A percentile compares a stretch with the other conserved stretches of the same genome.
These are phyloP conservation scores for Alternaria burnsii DNA, from an alignment of 2,329 filamentous ascomycete species.

Conservation along the genomic window DNA sequence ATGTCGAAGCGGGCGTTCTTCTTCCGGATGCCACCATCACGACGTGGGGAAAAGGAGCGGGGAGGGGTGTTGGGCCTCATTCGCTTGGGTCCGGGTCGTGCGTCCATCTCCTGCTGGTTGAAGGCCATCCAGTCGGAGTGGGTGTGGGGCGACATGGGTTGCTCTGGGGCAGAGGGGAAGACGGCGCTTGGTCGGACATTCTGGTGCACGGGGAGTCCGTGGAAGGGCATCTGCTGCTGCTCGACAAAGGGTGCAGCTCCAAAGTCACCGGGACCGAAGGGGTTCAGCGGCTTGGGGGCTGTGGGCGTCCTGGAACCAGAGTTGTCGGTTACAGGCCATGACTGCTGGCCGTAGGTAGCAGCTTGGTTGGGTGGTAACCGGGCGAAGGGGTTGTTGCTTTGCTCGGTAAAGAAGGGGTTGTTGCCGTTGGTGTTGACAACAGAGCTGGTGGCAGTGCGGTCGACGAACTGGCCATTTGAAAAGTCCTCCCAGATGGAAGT, in stretches of 20 bases:
- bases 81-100: slow-evolving; percentile 58
- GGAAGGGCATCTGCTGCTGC: slow-evolving; percentile 51
- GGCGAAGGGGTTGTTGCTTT: slow-evolving; percentile 69
- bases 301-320: slow-evolving; percentile 80
- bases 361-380: slow-evolving; percentile 63
- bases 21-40: slow-evolving; percentile 92
- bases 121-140: slow-evolving; percentile 66
- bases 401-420: slow-evolving; percentile 59
- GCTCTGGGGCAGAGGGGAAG: slow-evolving; percentile 56
- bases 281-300: slow-evolving; percentile 75
- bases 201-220: slow-evolving; percentile 48
- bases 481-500: slow-evolving; percentile 60
- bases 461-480: slow-evolving; percentile 51
- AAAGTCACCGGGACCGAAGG: slow-evolving; percentile 62
- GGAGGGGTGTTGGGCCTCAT: slow-evolving; percentile 74
- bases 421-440: slow-evolving; percentile 53
- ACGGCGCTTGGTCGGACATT: slow-evolving; percentile 59
- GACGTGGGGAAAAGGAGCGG: slow-evolving; percentile 77
- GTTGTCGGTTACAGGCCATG: slow-evolving; percentile 69
- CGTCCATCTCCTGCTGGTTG: slow-evolving; percentile 61
- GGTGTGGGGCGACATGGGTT: slow-evolving; percentile 68
- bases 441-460: slow-evolving; percentile 48
- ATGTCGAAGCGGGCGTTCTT: slow-evolving; percentile 99
- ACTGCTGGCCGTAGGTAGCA: slow-evolving; percentile 58
- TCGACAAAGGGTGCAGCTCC: slow-evolving; percentile 57